Evolutionary conservation across 257 asterid species (phyloP).

Genomic region (Salvia miltiorrhiza): DNA sequence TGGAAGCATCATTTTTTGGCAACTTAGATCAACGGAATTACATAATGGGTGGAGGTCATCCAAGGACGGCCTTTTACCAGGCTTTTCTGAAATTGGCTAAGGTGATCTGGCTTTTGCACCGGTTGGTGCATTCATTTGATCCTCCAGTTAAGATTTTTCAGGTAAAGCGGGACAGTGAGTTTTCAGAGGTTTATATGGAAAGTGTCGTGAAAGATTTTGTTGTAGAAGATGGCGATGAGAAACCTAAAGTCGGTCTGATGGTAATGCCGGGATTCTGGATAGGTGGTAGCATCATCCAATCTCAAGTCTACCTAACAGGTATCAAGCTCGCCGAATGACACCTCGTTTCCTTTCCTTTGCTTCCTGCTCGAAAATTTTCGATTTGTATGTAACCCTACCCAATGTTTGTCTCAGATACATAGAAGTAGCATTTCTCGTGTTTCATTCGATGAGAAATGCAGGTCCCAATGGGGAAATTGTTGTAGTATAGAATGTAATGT

Average conservation of each 20-base stretch:
- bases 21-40: slow-evolving; percentile 81
- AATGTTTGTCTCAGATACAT: slow-evolving; percentile 19
- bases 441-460: not conserved
- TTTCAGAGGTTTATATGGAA: slow-evolving; percentile 95
- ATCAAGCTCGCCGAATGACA: slow-evolving; percentile 61
- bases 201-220: slow-evolving; percentile 65
- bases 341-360: not conserved
- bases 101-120: slow-evolving; percentile 86
- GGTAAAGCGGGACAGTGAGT: slow-evolving; percentile 71
- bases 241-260: slow-evolving; percentile 87
- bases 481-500: not conserved
- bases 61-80: slow-evolving; percentile 92
- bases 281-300: slow-evolving; percentile 79
- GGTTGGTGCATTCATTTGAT: slow-evolving; percentile 79
- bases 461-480: not conserved
- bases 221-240: slow-evolving; percentile 56
- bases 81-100: slow-evolving; percentile 91
- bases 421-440: not conserved
- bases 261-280: slow-evolving; percentile 99
- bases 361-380: not conserved
- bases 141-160: slow-evolving; percentile 79
- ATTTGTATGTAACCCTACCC: slow-evolving; percentile 22
- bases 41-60: slow-evolving; percentile 81
- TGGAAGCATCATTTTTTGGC: slow-evolving; percentile 95
- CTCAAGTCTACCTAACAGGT: slow-evolving; percentile 87